Conservation (phyloP, 148 eudicot genomes). For the Polygonum maritimum region DNA sequence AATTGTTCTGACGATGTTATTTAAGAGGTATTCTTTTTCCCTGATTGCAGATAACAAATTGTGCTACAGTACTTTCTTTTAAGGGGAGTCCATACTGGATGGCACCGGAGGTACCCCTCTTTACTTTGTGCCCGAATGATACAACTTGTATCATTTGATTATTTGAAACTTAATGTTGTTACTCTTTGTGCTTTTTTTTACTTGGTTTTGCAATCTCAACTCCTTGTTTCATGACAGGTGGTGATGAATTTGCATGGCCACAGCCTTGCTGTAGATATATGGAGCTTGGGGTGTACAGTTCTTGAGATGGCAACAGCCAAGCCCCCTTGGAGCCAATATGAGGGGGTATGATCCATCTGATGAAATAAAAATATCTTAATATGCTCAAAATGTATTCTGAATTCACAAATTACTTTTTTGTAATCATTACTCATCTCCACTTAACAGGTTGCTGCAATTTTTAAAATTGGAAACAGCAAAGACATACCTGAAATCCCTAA, state of each 20-base stretch:
- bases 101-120: conserved; percentile 85
- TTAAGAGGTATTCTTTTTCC: background rate
- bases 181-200: background rate
- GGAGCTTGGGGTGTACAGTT: conserved; percentile 97
- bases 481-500: conserved; percentile 76
- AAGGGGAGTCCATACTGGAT: conserved; percentile 99
- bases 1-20: background rate
- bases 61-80: conserved; percentile 76
- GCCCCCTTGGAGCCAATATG: conserved; percentile 97
- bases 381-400: background rate
- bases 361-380: conserved; percentile 7
- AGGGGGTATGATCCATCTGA: conserved; percentile 50
- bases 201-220: conserved; percentile 1
- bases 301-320: conserved; percentile 89
- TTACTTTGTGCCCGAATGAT: background rate
- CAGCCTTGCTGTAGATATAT: conserved; percentile 84
- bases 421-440: conserved; percentile 9
- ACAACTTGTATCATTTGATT: background rate
- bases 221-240: conserved; percentile 34
- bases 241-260: conserved; percentile 90
- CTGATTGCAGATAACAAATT: conserved; percentile 46
- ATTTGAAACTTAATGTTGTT: background rate
- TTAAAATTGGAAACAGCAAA: conserved; percentile 94
- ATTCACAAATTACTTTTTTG: conserved; percentile 4
- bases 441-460: conserved; percentile 88